Percentiles rank a stretch among this genome's conserved stretches.
Conservation (phyloP, 2,329 filamentous ascomycete genomes). For the Fusarium papillatum region DNA sequence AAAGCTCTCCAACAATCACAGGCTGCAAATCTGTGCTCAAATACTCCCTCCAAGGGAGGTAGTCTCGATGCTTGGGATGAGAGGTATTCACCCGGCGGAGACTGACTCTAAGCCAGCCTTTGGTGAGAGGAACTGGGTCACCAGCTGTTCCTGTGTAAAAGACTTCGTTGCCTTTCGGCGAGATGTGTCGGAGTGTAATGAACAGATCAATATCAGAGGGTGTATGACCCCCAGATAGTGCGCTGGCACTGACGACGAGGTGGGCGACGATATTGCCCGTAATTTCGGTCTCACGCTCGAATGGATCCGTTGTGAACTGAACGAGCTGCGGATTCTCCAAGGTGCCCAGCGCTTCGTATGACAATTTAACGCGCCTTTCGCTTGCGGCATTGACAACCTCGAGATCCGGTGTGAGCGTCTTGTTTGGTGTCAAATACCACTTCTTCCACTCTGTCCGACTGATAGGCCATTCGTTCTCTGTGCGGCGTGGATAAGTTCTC, state of each 20-base stretch:
- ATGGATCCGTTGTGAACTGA: conserved; percentile 69
- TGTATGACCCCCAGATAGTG: conserved; percentile 52
- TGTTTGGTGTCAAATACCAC: conserved; percentile 67
- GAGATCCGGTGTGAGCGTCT: not conserved
- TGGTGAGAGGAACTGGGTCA: conserved; percentile 71
- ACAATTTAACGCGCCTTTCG: not conserved
- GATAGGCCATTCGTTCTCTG: conserved; percentile 76
- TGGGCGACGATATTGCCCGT: conserved; percentile 76
- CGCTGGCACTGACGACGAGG: conserved; percentile 72
- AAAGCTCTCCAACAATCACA: conserved; percentile 66
- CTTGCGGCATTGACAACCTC: not conserved
- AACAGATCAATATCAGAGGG: conserved; percentile 72
- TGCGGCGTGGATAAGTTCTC: conserved; percentile 63
- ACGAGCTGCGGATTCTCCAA: conserved; percentile 54
- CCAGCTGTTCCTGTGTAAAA: conserved; percentile 75
- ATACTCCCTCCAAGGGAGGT: conserved; percentile 53
- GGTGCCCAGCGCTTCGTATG: not conserved
- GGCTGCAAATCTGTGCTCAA: conserved; percentile 60
- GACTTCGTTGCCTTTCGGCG: conserved; percentile 65
- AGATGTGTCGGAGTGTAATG: conserved; percentile 71
- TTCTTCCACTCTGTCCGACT: conserved; percentile 72
- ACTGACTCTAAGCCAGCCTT: conserved; percentile 72
- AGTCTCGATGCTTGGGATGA: conserved; percentile 68
- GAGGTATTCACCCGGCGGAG: conserved; percentile 65
- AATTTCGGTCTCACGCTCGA: conserved; percentile 73